These are phyloP conservation scores for Syzygium syzygioides DNA, from an alignment of 441 rosid genomes.

Conservation along the genomic window DNA sequence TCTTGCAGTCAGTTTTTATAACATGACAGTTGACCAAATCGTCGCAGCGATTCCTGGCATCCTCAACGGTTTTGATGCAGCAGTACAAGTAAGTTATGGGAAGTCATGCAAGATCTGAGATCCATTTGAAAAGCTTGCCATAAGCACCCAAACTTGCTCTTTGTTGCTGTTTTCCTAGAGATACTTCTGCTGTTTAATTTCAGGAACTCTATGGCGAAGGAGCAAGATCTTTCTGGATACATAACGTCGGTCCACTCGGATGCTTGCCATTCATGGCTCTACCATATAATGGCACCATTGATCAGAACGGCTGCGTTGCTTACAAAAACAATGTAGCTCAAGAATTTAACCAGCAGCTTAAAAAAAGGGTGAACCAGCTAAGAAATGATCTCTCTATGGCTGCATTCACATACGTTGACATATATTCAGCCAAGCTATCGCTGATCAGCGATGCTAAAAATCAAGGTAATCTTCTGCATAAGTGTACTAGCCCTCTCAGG, in stretches of 20 bases:
- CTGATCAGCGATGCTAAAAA: background rate
- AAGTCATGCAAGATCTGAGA: background rate
- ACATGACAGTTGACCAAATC: background rate
- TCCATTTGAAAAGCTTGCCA: background rate
- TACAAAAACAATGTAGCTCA: background rate
- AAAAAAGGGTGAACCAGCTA: background rate
- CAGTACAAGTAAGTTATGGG: background rate
- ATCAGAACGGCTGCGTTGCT: background rate
- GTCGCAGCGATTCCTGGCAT: background rate
- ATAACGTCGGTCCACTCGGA: background rate
- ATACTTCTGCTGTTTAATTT: background rate
- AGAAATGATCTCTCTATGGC: background rate
- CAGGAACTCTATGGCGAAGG: background rate
- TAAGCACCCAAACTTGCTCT: background rate
- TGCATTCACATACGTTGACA: background rate
- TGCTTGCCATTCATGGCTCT: background rate
- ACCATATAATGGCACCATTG: background rate
- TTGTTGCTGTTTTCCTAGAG: background rate
- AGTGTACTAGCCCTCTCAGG: background rate
- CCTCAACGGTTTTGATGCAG: background rate
- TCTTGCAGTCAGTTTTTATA: background rate
- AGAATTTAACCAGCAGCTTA: background rate
- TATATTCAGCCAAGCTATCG: background rate
- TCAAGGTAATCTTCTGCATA: background rate
- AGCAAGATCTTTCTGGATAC: background rate